phyloP scores from a whole-genome alignment of 371 early-diverging fungal species.

The Apophysomyces elegans region DNA sequence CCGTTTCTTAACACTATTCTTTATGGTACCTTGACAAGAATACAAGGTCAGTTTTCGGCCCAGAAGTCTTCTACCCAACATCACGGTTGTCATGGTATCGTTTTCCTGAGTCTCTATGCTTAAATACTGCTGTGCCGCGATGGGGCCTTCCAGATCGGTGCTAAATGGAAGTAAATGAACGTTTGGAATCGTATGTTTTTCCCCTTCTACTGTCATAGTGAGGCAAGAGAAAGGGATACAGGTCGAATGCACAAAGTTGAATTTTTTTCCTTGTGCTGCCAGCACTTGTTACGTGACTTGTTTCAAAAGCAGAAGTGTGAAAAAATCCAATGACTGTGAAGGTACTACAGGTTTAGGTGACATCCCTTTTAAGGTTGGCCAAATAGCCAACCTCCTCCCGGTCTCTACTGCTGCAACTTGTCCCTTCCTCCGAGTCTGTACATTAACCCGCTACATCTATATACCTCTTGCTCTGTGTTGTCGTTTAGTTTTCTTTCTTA shows the following conservation, averaged over 20 bases:
- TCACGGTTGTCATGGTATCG: constrained; percentile 2
- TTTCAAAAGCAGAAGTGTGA: too few species aligned
- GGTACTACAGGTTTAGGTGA: too few species aligned
- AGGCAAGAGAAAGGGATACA: background rate
- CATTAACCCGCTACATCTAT: too few species aligned
- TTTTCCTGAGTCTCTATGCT: background rate
- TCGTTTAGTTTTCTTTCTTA: too few species aligned
- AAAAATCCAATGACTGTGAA: too few species aligned
- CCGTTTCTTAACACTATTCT: background rate
- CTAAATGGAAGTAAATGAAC: constrained; percentile 23
- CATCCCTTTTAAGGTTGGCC: too few species aligned
- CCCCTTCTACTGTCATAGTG: background rate
- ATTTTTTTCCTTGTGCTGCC: background rate
- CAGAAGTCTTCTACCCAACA: constrained; percentile 17
- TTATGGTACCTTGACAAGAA: constrained; percentile 16
- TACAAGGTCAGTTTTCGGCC: constrained; percentile 11
- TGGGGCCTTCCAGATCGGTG: constrained; percentile 14
- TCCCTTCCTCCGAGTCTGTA: too few species aligned
- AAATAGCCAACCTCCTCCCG: too few species aligned
- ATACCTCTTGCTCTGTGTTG: too few species aligned
- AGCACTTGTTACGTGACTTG: too few species aligned
- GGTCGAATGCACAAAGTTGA: background rate
- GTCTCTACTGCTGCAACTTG: too few species aligned
- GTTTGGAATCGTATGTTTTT: background rate
- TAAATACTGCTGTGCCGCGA: constrained; percentile 18